A percentile compares a stretch with the other conserved stretches of the same genome.
Conservation (phyloP, 305 asterid genomes). For the Nicotiana rustica region DNA sequence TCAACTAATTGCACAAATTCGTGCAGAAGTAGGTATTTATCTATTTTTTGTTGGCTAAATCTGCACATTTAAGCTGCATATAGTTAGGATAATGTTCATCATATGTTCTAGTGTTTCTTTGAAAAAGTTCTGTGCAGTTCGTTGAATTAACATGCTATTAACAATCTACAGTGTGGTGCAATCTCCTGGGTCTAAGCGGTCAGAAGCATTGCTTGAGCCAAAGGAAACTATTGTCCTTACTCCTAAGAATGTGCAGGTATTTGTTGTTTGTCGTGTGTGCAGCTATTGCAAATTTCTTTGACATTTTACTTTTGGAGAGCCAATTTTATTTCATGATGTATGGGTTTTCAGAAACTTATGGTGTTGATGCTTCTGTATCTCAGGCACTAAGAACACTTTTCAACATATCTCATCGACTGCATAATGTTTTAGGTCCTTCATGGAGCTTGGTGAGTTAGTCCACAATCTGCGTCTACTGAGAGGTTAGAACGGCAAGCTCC, state of each 20-base stretch:
- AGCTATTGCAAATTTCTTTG: background rate
- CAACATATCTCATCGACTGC: slow-evolving; percentile 93
- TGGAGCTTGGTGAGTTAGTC: slow-evolving; percentile 89
- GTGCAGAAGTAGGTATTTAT: slow-evolving; percentile 11
- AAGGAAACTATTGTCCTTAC: slow-evolving; percentile 90
- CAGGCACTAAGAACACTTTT: slow-evolving; percentile 98
- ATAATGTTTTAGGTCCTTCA: slow-evolving; percentile 95
- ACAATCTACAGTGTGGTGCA: slow-evolving; percentile 62
- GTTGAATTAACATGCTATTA: slow-evolving; percentile 26
- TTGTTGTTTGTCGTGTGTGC: slow-evolving; percentile 33
- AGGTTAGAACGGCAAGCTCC: slow-evolving; percentile 24
- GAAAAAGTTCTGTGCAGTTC: background rate
- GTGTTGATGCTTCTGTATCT: slow-evolving; percentile 26
- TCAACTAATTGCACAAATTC: slow-evolving; percentile 18
- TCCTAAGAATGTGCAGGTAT: slow-evolving; percentile 96
- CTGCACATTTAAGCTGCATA: background rate
- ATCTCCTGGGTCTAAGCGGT: slow-evolving; percentile 82
- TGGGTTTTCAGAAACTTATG: slow-evolving; percentile 23
- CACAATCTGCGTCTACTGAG: slow-evolving; percentile 34
- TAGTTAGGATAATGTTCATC: background rate
- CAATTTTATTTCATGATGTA: background rate
- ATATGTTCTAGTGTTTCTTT: slow-evolving; percentile 12
- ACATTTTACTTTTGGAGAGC: background rate
- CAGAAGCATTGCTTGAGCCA: slow-evolving; percentile 73
- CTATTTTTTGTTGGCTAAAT: background rate